phyloP scores from a whole-genome alignment of 805 yeast species.

The Starmerella geochares region DNA sequence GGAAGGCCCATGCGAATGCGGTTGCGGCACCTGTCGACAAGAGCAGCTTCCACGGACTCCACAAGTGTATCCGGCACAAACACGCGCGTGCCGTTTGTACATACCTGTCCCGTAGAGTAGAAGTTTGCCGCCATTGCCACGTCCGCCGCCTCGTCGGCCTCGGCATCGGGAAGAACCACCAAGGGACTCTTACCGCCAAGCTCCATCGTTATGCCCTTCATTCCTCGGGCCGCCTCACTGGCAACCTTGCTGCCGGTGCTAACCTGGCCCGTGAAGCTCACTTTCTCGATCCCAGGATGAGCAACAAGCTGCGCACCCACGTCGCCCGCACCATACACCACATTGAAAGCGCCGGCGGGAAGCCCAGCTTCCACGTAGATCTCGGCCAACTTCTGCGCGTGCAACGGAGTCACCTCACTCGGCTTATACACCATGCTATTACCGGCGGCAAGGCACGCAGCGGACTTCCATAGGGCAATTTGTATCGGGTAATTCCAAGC shows the following conservation, averaged over 20 bases:
- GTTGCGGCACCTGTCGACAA: conserved; percentile 41
- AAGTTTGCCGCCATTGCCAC: conserved; percentile 68
- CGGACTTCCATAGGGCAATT: conserved; percentile 69
- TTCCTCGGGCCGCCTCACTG: conserved; percentile 54
- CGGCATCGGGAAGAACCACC: conserved; percentile 73
- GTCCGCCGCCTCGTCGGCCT: conserved; percentile 59
- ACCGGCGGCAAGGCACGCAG: conserved; percentile 73
- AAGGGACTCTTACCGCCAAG: conserved; percentile 92
- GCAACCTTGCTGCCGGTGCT: conserved; percentile 72
- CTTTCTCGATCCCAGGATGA: conserved; percentile 59
- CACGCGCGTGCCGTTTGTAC: conserved; percentile 84
- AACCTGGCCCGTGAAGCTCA: conserved; percentile 90
- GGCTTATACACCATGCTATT: conserved; percentile 60
- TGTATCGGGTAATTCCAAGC: conserved; percentile 62
- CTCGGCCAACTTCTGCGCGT: conserved; percentile 49
- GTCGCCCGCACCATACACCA: conserved; percentile 57
- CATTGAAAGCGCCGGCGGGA: conserved; percentile 64
- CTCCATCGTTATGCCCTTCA: conserved; percentile 82
- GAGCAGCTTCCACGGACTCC: conserved; percentile 53
- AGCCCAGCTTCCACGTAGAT: conserved; percentile 55
- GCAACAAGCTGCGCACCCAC: conserved; percentile 53
- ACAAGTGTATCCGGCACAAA: conserved; percentile 73
- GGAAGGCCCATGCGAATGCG: conserved; percentile 68
- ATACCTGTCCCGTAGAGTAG: conserved; percentile 87
- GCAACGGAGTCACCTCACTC: conserved; percentile 63